Conservation (phyloP, 2,329 filamentous ascomycete species). For the Graphilbum ipis-grandicollis region DNA sequence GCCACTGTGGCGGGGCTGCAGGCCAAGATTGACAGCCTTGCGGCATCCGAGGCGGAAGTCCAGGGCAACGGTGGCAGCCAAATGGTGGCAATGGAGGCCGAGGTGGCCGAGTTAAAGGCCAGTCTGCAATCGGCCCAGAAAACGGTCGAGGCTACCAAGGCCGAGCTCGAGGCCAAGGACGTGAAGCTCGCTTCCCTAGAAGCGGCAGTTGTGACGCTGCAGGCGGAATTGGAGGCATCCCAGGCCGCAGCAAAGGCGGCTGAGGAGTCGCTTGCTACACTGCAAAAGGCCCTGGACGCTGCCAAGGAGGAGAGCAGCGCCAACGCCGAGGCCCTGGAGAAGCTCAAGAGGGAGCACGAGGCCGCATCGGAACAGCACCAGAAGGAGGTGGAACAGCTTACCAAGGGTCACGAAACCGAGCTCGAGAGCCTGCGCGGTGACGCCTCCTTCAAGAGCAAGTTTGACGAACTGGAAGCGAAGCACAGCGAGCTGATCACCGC, state of each 20-base stretch:
- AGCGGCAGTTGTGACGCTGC: constrained; percentile 21
- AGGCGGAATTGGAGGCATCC: constrained; percentile 14
- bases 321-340: constrained; percentile 31
- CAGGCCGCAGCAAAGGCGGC: constrained; percentile 24
- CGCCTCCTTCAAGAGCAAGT: constrained; percentile 46
- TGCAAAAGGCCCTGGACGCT: constrained; percentile 30
- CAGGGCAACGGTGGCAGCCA: constrained; percentile 27
- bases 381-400: constrained; percentile 38
- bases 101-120: constrained; percentile 31
- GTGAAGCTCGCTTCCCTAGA: constrained; percentile 23
- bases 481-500: constrained; percentile 27
- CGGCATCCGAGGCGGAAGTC: constrained; percentile 25
- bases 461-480: constrained; percentile 39
- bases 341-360: constrained; percentile 31
- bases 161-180: constrained; percentile 26
- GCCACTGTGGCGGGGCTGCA: constrained; percentile 29
- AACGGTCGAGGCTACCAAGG: constrained; percentile 22
- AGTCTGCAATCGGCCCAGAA: constrained; percentile 29
- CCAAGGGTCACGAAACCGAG: constrained; percentile 45
- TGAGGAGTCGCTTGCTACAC: constrained; percentile 27
- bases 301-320: constrained; percentile 26
- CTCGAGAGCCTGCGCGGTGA: constrained; percentile 46
- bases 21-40: constrained; percentile 35
- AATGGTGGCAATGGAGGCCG: constrained; percentile 31
- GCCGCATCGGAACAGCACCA: constrained; percentile 29